Base-by-base conservation (phyloP, 2,329 filamentous ascomycete genomes). In the Talaromyces pinophilus region DNA sequence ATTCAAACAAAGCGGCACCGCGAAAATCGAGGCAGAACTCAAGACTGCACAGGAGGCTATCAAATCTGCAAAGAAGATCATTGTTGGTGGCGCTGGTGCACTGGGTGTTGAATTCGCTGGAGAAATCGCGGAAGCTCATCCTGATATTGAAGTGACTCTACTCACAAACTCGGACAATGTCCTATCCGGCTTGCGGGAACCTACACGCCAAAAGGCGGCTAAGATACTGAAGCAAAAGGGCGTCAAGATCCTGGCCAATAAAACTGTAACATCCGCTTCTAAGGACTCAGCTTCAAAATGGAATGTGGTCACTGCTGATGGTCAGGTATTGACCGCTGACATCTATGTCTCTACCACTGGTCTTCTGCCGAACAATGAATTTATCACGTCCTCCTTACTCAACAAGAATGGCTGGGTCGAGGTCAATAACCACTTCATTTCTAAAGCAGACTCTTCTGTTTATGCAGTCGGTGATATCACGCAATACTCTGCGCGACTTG, bases 101-200 rank as follows among this genome's bases (percentile, higher is more conserved):
- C 78, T 82, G 5, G 82, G 81, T 4, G 78, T 84, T 33, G 83
- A 85, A 68, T 75, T 81, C 5, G 81, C 82, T 0, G 83, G 82
- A 46, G 83, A 85, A 72, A 69, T 84, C 15, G 82, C 77, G 15
- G 81, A 84, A 8, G 71, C 72, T 35, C 73, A 70, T n/a, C 71
- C 71, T 11, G 68, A 70, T 35, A 69, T 71, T 35, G 68, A 62
- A 72, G 75, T 46, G 71, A 86, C 65, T 74, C 76, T 68, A 65
- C 74, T 65, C 50, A 65, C 68, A 11, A 55, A 52, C 25, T 62
- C 67, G 35, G 62, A 65, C 22, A 67, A 63, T 6, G 59, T 70
- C 25, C 54, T 70, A 19, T 7, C 19, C 2, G 40, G 30, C 10
- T 57, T 52, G 22, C 54, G 19, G 38, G 59, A 46, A 38, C 25